These are phyloP conservation scores for Spatholobus suberectus DNA, from an alignment of 306 rosid species.

Conservation along the genomic window DNA sequence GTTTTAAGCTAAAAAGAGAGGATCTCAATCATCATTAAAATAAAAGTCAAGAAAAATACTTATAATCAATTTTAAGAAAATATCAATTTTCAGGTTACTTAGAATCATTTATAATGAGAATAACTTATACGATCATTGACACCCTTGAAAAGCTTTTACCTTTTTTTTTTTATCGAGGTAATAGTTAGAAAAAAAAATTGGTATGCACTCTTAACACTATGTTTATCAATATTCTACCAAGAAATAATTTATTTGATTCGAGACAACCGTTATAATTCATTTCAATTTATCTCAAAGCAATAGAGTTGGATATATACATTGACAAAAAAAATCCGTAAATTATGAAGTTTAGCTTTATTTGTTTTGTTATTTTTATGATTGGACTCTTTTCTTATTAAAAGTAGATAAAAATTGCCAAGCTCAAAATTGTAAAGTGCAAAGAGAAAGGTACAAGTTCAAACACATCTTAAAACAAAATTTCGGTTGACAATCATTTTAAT, in stretches of 20 bases:
- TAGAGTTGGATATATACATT: not conserved
- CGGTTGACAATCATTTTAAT: not conserved
- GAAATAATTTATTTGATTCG: not conserved
- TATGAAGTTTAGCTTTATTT: not conserved
- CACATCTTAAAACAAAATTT: too few species aligned
- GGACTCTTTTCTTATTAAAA: not conserved
- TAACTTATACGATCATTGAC: too few species aligned
- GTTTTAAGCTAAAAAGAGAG: too few species aligned
- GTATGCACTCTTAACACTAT: not conserved
- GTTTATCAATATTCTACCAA: not conserved
- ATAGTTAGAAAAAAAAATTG: not conserved
- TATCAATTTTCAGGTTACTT: too few species aligned
- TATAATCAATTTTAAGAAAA: too few species aligned
- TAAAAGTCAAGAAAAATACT: not conserved
- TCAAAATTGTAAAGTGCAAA: not conserved
- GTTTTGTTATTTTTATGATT: too few species aligned
- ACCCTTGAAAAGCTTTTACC: too few species aligned
- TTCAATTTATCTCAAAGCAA: not conserved
- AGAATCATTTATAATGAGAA: too few species aligned
- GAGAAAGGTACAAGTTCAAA: not conserved
- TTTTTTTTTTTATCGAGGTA: not conserved
- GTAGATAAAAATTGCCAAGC: not conserved
- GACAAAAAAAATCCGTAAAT: too few species aligned
- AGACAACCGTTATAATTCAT: not conserved
- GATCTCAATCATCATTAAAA: too few species aligned